Evolutionary conservation across 2,329 filamentous ascomycete species (phyloP).

Genomic region (Trichoderma sp.): DNA sequence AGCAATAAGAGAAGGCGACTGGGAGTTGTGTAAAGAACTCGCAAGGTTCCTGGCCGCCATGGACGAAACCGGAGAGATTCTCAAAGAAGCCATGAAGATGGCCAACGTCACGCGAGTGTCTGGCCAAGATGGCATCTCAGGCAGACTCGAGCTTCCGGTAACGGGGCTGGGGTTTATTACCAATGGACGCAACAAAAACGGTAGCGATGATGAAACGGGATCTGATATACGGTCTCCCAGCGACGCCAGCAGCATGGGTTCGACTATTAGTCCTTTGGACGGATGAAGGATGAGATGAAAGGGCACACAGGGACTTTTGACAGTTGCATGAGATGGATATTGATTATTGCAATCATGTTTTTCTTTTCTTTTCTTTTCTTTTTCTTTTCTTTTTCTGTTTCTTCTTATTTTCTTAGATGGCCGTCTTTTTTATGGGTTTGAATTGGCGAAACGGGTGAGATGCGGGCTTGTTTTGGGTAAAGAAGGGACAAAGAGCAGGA

Average conservation of each 20-base stretch:
- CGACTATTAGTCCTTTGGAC: constrained; percentile 30
- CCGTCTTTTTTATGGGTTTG: not conserved
- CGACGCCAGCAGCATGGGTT: constrained; percentile 38
- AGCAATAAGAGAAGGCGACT: constrained; percentile 82
- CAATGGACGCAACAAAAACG: constrained; percentile 32
- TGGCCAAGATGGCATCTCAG: constrained; percentile 27
- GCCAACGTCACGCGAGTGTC: constrained; percentile 45
- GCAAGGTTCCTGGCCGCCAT: constrained; percentile 92
- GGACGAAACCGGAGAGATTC: constrained; percentile 78
- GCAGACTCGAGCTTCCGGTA: constrained; percentile 34
- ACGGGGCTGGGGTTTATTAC: constrained; percentile 23
- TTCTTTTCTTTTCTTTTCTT: not conserved
- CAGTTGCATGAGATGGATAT: not conserved
- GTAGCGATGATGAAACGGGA: constrained; percentile 35
- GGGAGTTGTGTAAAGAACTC: constrained; percentile 93
- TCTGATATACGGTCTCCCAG: constrained; percentile 38
- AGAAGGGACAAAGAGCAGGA: not conserved
- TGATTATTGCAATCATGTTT: not conserved
- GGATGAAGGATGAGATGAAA: not conserved
- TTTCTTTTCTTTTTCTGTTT: not conserved
- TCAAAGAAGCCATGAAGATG: constrained; percentile 67
- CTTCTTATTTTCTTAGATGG: not conserved
- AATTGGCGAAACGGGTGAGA: constrained; percentile 9
- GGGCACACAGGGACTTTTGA: not conserved
- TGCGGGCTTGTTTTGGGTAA: constrained; percentile 2